Percentiles rank a stretch among this genome's conserved stretches.
Conservation (phyloP, 176 grass and related monocot species). For the Dendrocalamus sinicus region DNA sequence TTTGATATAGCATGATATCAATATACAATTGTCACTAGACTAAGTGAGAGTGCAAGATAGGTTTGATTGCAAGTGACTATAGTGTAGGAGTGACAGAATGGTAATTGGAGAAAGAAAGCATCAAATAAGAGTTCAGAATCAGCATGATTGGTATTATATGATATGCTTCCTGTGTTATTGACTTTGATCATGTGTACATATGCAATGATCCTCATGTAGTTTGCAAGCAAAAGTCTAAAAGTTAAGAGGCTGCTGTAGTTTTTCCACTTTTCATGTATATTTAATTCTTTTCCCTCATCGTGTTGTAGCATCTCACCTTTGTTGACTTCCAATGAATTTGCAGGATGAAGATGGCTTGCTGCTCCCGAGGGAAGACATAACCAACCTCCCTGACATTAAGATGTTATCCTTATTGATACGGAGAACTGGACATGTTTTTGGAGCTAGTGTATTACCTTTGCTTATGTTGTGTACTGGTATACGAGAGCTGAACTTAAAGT, state of each 20-base stretch:
- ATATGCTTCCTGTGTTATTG: too few species aligned
- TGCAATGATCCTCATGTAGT: too few species aligned
- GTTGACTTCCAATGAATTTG: neutral
- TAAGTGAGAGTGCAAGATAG: too few species aligned
- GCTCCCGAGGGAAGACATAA: neutral
- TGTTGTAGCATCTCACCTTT: neutral
- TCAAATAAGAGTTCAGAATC: too few species aligned
- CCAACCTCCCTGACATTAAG: neutral
- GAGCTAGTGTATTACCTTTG: constrained; percentile 2
- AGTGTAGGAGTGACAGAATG: too few species aligned
- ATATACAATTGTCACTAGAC: too few species aligned
- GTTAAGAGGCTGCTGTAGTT: neutral
- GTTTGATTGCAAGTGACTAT: too few species aligned
- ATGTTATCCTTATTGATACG: neutral
- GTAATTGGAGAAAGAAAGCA: too few species aligned
- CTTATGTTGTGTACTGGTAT: neutral
- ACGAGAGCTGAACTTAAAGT: neutral
- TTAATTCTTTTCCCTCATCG: neutral
- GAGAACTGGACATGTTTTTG: neutral
- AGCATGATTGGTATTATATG: too few species aligned
- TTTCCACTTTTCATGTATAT: neutral
- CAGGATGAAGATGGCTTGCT: neutral
- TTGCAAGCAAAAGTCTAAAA: neutral
- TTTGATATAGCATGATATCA: too few species aligned
- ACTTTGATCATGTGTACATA: too few species aligned